Evolutionary conservation across 2,329 filamentous ascomycete genomes (phyloP), one percentile per base, ranked within the genome.

Genomic region (Clathrospora elynae): DNA sequence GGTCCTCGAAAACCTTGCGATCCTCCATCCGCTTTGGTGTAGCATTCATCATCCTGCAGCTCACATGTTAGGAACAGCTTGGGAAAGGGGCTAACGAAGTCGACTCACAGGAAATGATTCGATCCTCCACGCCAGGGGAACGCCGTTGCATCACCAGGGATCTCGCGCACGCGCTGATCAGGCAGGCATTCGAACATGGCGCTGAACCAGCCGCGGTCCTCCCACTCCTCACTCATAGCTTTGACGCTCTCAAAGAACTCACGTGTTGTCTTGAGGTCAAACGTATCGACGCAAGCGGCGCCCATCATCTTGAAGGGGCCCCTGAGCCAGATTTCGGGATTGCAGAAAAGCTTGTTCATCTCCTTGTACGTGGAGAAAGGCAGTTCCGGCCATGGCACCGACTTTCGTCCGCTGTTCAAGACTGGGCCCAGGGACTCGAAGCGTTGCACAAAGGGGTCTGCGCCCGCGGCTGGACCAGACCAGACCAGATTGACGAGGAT

Each of bases 231-330:
- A 18, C 41, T 43, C 34, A 43, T 43, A 9, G 34, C 10, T 28
- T 43, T 43, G 22, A 43, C 34, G n/a, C 34, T 43, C 28, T 43
- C 41, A 16, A 43, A 38, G 23, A 43, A 43, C 34, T 43, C 41
- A 6, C 34, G 41, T 26, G 41, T 43, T 4, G 34, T 43, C 17
- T 38, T 38, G 10, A 43, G 12, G 17, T 43, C 41, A 2, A 38
- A 43, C 1, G 8, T 38, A 2, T 38, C 7, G 17, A 43, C 41
- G 6, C 41, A 43, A 11, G 34, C 34, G 1, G 41, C 41, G 1
- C 34, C 41, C 34, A 43, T 43, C 34, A 43, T 43, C 8, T 43
- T 43, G 13, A 38, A 29, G 10, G 41, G 41, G 5, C 17, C 34
- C 5, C 13, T 11, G 1, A 33, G 34, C 41, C 41, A 43, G 13